Conservation (phyloP, 2,329 filamentous ascomycete species). For the Venturiaceae sp. region DNA sequence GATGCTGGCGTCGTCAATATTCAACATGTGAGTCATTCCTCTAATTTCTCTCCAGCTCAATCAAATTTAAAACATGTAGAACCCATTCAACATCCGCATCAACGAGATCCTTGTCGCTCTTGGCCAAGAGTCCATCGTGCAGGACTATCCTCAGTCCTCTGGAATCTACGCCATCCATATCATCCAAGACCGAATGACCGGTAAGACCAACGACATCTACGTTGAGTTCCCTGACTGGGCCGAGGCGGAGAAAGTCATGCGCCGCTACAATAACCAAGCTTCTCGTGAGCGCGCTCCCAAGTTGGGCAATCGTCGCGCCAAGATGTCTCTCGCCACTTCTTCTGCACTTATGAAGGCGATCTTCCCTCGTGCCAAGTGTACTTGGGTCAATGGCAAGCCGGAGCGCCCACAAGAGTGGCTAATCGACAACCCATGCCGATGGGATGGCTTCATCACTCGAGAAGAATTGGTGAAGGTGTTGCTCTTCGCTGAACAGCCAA, state of each 20-base stretch:
- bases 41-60: no score
- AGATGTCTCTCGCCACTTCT: constrained; percentile 37
- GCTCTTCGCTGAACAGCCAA: background rate
- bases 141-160: constrained; percentile 1
- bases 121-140: background rate
- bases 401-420: constrained; percentile 20
- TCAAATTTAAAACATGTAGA: background rate
- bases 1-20: constrained; percentile 16
- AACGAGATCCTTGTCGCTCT: constrained; percentile 5
- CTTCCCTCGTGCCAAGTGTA: constrained; percentile 42
- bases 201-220: constrained; percentile 5
- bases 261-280: background rate
- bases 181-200: constrained; percentile 7
- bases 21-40: constrained; percentile 15
- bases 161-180: constrained; percentile 9
- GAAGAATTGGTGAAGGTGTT: constrained; percentile 35
- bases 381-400: constrained; percentile 31
- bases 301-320: constrained; percentile 1
- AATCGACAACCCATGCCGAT: constrained; percentile 33
- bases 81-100: background rate
- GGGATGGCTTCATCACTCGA: constrained; percentile 38
- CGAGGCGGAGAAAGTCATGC: background rate
- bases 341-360: constrained; percentile 39
- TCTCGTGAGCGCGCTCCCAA: background rate
- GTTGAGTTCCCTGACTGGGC: constrained; percentile 1